Base-by-base conservation (phyloP, 352 stramenopile species). In the Phytophthora sansomeana region DNA sequence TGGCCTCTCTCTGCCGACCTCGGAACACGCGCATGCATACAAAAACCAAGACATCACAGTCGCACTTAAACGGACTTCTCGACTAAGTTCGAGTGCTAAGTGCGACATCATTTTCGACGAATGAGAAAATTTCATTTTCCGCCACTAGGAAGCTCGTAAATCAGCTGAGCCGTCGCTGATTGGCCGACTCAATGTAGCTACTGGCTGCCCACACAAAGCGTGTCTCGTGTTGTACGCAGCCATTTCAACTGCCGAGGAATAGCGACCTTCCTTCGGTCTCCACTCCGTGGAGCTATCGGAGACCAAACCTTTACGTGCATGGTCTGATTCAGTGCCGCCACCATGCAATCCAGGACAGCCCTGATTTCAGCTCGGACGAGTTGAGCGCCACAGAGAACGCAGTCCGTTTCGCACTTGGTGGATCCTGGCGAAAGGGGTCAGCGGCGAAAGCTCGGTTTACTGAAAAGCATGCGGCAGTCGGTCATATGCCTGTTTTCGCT, bases 181-280 rank as follows among this genome's bases (percentile, higher is more conserved):
- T 46, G 39, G 57, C 10, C 17, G 14, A 1, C 29, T 52, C 14
- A 58, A 49, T 35, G 51, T 48, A 54, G 29, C 53, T 58, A 14
- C n/a, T 72, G 39, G 63, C 29, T 17, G 54, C 28, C 41, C 24
- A 29, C 42, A 48, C 21, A 29, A 11, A 39, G 26, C 47, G 54
- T 70, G 62, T 71, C 63, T 61, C 55, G 24, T 29, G 38, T 41
- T 28, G 51, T n/a, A n/a, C n/a, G n/a, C n/a, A 35, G 54, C 43
- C 39, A 61, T 58, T 50, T 59, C 29, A 24, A 24, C 21, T 24
- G 21, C 21, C 21, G 21, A 24, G 21, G 21, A 24, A 24, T 24
- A 24, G 21, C 21, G 1, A 24, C 21, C 21, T 24, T 24, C 21
- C 3, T 24, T 3, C 21, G 21, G 21, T 24, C 21, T 24, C 21